Evolutionary conservation across 179 eudicot species (phyloP).

Genomic region (Beta corolliflora): DNA sequence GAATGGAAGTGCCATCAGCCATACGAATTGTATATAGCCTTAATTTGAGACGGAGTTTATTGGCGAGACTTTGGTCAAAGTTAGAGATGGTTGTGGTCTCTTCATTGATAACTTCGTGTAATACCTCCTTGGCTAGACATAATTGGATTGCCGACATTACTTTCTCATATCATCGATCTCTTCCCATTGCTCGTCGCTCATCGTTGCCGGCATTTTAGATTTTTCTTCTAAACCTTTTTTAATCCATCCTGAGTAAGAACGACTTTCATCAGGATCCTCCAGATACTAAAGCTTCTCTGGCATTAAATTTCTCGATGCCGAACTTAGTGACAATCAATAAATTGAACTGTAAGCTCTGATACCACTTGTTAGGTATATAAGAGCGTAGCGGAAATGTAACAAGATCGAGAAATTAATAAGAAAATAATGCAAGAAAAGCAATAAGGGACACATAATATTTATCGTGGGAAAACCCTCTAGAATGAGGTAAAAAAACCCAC

Average conservation of each 20-base stretch:
- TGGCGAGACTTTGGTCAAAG: background rate
- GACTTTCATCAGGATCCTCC: background rate
- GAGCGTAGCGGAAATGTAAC: background rate
- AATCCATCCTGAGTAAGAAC: background rate
- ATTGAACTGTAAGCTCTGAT: background rate
- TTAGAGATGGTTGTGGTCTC: background rate
- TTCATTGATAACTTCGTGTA: background rate
- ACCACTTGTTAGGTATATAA: background rate
- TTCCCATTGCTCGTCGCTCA: no score
- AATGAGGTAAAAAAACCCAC: no score
- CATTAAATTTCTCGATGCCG: no score
- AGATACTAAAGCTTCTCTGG: background rate
- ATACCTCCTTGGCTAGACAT: no score
- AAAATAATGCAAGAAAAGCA: no score
- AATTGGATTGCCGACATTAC: no score
- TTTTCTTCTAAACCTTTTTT: background rate
- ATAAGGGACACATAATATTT: no score
- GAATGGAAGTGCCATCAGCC: background rate
- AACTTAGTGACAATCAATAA: no score
- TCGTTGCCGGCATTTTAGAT: no score
- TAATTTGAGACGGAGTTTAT: no score
- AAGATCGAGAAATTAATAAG: background rate
- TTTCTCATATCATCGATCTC: no score
- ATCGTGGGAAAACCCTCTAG: no score
- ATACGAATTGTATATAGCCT: background rate